A percentile compares a stretch with the other conserved stretches of the same genome.
Evolutionary conservation across 495 filamentous ascomycete species (phyloP).

Genomic region (Penicillium canariense): DNA sequence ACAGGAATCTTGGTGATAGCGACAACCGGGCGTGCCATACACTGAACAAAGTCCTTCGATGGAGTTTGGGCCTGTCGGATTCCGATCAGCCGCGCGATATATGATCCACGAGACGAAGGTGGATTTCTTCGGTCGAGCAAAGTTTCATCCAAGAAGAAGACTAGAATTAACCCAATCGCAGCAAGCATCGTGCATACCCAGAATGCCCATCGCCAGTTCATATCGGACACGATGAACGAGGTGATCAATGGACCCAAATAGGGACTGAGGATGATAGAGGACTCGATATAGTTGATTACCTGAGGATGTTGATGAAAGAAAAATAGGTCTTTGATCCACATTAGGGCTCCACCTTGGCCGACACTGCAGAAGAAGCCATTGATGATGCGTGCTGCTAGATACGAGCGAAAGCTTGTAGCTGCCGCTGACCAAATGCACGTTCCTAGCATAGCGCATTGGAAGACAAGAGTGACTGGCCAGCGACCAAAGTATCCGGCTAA

Average conservation of each 20-base stretch:
- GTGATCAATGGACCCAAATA: constrained; percentile 61
- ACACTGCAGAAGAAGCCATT: constrained; percentile 65
- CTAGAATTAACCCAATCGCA: constrained; percentile 44
- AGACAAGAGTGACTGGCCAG: constrained; percentile 11
- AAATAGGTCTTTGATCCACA: constrained; percentile 65
- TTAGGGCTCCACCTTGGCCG: constrained; percentile 52
- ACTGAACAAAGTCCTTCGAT: constrained; percentile 43
- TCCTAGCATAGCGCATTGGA: constrained; percentile 10
- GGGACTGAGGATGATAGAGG: constrained; percentile 52
- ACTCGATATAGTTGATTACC: constrained; percentile 63
- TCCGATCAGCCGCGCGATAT: constrained; percentile 44
- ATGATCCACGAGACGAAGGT: constrained; percentile 35
- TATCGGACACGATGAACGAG: constrained; percentile 53
- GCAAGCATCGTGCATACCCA: constrained; percentile 53
- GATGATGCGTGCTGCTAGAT: constrained; percentile 52
- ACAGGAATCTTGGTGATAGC: constrained; percentile 54
- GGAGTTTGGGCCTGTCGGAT: constrained; percentile 42
- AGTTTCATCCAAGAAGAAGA: constrained; percentile 58
- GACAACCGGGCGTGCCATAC: constrained; percentile 32
- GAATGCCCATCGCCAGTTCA: constrained; percentile 53
- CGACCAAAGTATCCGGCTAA: constrained; percentile 19
- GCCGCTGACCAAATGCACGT: constrained; percentile 16
- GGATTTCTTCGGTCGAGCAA: constrained; percentile 51
- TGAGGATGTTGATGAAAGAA: constrained; percentile 62
- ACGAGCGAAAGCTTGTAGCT: constrained; percentile 16